Evolutionary conservation across 306 rosid species (phyloP).

Genomic region (Citrullus mucosospermus): DNA sequence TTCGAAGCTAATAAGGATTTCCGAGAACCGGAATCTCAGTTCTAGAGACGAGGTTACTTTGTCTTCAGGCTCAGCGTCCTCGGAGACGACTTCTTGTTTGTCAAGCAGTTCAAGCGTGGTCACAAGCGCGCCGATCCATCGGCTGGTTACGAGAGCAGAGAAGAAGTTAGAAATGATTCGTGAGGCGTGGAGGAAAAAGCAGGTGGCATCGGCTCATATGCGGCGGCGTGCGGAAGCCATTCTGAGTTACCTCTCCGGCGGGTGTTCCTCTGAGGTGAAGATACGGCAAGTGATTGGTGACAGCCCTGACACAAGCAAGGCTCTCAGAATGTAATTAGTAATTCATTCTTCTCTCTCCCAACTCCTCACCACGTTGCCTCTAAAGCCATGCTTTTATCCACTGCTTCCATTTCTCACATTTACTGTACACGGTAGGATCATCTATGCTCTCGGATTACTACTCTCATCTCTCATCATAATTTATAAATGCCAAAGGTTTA

Average conservation of each 20-base stretch:
- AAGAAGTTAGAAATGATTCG: constrained; percentile 9
- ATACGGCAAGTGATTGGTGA: constrained; percentile 79
- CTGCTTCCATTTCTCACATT: constrained; percentile 1
- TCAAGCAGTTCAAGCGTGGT: constrained; percentile 42
- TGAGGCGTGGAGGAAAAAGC: constrained; percentile 10
- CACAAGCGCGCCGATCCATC: constrained; percentile 41
- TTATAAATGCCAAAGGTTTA: background rate
- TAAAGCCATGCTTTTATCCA: background rate
- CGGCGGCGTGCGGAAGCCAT: constrained; percentile 61
- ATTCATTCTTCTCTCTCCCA: constrained; percentile 7
- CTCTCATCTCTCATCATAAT: background rate
- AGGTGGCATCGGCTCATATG: constrained; percentile 27
- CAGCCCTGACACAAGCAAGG: constrained; percentile 97
- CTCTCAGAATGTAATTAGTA: constrained; percentile 84
- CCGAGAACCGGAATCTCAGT: constrained; percentile 14
- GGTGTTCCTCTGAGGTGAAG: constrained; percentile 52
- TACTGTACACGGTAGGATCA: background rate
- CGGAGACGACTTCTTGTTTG: constrained; percentile 45
- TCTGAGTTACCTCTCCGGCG: constrained; percentile 46
- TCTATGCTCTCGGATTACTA: background rate
- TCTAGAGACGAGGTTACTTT: constrained; percentile 9
- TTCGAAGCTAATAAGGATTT: constrained; percentile 39
- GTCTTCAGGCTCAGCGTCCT: constrained; percentile 25
- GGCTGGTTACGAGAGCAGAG: constrained; percentile 16
- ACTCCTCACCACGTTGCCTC: background rate